Conservation (phyloP, 192 early-diverging fungal species). For the Entomortierella chlamydospora region DNA sequence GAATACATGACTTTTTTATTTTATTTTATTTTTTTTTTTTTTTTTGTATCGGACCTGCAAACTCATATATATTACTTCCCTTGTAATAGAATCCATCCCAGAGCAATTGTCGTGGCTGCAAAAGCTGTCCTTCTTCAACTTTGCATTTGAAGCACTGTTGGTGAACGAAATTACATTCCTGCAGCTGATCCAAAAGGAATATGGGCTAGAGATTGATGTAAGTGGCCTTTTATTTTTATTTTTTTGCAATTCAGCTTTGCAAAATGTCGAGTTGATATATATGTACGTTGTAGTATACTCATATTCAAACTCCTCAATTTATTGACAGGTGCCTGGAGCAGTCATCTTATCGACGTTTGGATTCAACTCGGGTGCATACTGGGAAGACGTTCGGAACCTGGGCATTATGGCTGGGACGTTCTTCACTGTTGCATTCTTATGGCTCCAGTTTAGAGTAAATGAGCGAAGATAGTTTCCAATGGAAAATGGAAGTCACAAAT, state of each 20-base stretch:
- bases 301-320: no score
- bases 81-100: constrained; percentile 82
- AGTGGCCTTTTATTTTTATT: constrained; percentile 8
- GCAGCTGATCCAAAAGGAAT: constrained; percentile 81
- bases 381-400: constrained; percentile 80
- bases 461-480: constrained; percentile 71
- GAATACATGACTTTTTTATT: no score
- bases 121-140: constrained; percentile 87
- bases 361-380: constrained; percentile 84
- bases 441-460: constrained; percentile 85
- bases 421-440: constrained; percentile 76
- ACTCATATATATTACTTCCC: no score
- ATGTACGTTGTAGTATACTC: no score
- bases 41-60: not conserved
- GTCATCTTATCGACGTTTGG: constrained; percentile 90
- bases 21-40: no score
- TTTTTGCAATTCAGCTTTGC: no score
- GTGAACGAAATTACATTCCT: constrained; percentile 91
- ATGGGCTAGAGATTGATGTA: constrained; percentile 86
- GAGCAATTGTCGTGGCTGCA: constrained; percentile 73
- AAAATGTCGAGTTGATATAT: no score
- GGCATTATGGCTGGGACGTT: constrained; percentile 68
- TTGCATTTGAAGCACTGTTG: constrained; percentile 88
- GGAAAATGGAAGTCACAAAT: not conserved
- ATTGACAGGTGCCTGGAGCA: constrained; percentile 78